Conservation (phyloP, 129 eudicot species). For the Kitagawia praeruptora region DNA sequence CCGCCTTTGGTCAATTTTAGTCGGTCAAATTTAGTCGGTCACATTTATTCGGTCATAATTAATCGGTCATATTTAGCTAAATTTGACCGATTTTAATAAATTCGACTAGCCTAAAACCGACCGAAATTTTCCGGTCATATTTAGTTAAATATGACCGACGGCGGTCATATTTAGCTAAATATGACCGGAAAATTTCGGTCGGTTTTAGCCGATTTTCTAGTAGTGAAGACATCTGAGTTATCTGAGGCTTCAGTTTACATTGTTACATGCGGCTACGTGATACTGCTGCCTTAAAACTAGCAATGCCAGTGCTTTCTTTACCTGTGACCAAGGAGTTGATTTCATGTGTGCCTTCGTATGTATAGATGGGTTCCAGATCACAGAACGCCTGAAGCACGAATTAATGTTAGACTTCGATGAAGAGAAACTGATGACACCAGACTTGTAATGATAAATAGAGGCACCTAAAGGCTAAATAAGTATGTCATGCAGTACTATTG, state of each 20-base stretch:
- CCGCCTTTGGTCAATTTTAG: too few species aligned
- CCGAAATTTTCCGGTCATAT: too few species aligned
- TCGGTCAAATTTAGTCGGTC: too few species aligned
- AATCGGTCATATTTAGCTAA: too few species aligned
- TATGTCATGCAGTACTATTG: background rate
- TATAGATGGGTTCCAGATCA: slow-evolving; percentile 95
- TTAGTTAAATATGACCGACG: too few species aligned
- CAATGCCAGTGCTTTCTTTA: slow-evolving; percentile 77
- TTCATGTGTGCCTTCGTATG: slow-evolving; percentile 93
- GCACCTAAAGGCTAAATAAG: background rate
- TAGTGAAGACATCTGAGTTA: background rate
- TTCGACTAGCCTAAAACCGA: too few species aligned
- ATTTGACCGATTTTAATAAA: too few species aligned
- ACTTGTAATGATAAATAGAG: too few species aligned
- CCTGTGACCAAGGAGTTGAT: slow-evolving; percentile 91
- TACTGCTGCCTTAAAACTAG: slow-evolving; percentile 74
- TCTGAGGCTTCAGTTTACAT: background rate
- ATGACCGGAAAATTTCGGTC: too few species aligned
- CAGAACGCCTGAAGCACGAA: slow-evolving; percentile 65
- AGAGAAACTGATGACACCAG: background rate
- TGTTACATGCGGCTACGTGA: slow-evolving; percentile 63
- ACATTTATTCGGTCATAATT: too few species aligned
- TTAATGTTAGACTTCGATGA: background rate
- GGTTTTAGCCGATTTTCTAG: too few species aligned
- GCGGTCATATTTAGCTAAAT: too few species aligned